Conservation (phyloP, 208 protist genomes). For the Trypanosoma mega region DNA sequence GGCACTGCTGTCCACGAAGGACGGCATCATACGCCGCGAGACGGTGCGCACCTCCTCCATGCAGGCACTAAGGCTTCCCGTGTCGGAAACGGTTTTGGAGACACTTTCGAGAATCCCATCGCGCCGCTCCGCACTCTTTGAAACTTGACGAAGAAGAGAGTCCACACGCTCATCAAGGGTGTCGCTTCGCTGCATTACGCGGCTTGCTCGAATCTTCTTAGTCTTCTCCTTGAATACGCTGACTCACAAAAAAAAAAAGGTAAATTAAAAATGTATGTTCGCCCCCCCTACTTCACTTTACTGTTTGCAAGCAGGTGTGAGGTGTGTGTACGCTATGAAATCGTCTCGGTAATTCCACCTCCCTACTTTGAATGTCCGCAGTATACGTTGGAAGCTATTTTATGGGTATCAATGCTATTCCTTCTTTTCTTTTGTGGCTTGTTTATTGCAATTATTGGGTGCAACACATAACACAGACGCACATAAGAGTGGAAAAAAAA, state of each 20-base stretch:
- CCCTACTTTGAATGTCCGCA: background rate
- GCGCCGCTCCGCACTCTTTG: constrained; percentile 44
- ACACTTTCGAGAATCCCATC: constrained; percentile 46
- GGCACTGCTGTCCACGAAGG: constrained; percentile 46
- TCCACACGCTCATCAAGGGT: constrained; percentile 57
- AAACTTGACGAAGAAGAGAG: constrained; percentile 46
- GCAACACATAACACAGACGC: background rate
- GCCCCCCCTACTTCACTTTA: too few relatives aligned
- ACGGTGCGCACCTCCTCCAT: constrained; percentile 46
- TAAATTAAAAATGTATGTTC: too few relatives aligned
- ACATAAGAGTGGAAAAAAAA: background rate
- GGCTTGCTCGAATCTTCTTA: background rate
- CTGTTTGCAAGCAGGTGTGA: too few relatives aligned
- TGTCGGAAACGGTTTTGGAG: constrained; percentile 31
- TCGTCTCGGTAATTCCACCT: background rate
- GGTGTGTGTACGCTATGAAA: too few relatives aligned
- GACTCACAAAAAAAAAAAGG: background rate
- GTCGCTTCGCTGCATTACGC: constrained; percentile 30
- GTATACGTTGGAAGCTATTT: background rate
- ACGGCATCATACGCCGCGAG: constrained; percentile 41
- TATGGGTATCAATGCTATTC: background rate
- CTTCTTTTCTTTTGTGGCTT: constrained; percentile 2
- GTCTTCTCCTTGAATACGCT: background rate
- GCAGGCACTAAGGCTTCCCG: constrained; percentile 14
- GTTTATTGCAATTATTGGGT: background rate